Evolutionary conservation across 2,329 filamentous ascomycete genomes (phyloP).

Genomic region (Neofusicoccum kwambonambiense): DNA sequence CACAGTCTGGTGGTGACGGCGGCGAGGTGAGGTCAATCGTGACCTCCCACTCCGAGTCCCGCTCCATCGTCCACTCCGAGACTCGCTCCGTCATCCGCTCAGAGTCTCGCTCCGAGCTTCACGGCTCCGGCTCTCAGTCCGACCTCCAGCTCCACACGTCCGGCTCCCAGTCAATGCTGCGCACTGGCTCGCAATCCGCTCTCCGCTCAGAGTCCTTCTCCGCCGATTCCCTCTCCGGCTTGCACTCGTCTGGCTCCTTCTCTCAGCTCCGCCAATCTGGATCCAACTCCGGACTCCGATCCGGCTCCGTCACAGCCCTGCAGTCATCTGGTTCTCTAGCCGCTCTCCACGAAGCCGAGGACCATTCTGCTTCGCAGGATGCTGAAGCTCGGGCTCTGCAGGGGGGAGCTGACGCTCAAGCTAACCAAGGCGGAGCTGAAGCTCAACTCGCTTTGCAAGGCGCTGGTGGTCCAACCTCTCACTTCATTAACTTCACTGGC

Average conservation of each 20-base stretch:
- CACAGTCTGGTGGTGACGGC: neutral
- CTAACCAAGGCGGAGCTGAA: neutral
- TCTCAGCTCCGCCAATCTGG: neutral
- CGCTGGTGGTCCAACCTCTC: neutral
- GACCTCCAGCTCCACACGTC: neutral
- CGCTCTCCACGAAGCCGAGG: neutral
- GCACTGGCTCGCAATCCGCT: neutral
- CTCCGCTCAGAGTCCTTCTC: conserved; percentile 5
- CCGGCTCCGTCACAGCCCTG: neutral
- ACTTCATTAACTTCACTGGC: no score
- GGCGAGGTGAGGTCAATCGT: neutral
- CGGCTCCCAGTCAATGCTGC: neutral
- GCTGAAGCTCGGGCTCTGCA: no score
- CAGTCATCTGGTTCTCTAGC: conserved; percentile 5
- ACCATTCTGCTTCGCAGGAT: neutral
- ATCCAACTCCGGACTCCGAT: conserved; percentile 2
- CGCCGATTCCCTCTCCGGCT: neutral
- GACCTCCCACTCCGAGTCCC: neutral
- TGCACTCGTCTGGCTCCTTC: neutral
- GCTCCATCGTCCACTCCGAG: conserved; percentile 5
- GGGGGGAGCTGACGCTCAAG: neutral
- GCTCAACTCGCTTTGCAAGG: neutral
- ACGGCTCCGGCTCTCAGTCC: neutral
- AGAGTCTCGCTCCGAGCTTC: conserved; percentile 4
- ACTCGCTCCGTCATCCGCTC: neutral